phyloP scores from a whole-genome alignment of 805 yeast genomes.

The Ogataea allantospora region DNA sequence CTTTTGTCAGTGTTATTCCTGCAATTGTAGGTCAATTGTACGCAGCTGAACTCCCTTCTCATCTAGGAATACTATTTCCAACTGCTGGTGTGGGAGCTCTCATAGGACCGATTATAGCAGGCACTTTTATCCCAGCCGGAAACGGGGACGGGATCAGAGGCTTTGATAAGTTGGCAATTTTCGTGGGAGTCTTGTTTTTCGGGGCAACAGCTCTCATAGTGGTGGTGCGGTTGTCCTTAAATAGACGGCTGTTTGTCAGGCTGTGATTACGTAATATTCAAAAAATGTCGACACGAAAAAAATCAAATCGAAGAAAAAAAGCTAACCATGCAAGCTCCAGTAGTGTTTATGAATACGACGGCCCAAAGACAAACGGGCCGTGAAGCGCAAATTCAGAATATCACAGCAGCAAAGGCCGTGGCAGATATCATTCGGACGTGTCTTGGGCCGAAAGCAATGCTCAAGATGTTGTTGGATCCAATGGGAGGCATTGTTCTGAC shows the following conservation, averaged over 20 bases:
- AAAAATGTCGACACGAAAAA: constrained; percentile 1
- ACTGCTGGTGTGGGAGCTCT: constrained; percentile 32
- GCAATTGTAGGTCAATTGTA: constrained; percentile 33
- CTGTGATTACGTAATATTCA: not conserved
- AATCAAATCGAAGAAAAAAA: constrained; percentile 1
- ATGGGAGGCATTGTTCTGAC: constrained; percentile 95
- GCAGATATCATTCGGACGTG: constrained; percentile 97
- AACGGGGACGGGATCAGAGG: constrained; percentile 21
- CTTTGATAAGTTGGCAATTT: constrained; percentile 29
- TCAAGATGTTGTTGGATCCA: constrained; percentile 96
- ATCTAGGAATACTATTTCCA: constrained; percentile 31
- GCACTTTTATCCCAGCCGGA: constrained; percentile 31
- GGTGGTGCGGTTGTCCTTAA: constrained; percentile 6
- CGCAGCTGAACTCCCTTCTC: constrained; percentile 32
- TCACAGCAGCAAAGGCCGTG: constrained; percentile 99
- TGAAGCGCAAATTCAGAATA: constrained; percentile 94
- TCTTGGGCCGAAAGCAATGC: constrained; percentile 98
- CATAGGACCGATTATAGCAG: constrained; percentile 37
- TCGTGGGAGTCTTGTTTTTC: constrained; percentile 32
- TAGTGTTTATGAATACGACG: constrained; percentile 79
- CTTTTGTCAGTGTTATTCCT: constrained; percentile 33
- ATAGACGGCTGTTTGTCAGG: constrained; percentile 6
- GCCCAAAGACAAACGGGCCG: constrained; percentile 95
- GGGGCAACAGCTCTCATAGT: constrained; percentile 12
- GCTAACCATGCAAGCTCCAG: constrained; percentile 72